These are phyloP conservation scores for Ceriops zippeliana DNA, from an alignment of 345 rosid genomes.

Conservation along the genomic window DNA sequence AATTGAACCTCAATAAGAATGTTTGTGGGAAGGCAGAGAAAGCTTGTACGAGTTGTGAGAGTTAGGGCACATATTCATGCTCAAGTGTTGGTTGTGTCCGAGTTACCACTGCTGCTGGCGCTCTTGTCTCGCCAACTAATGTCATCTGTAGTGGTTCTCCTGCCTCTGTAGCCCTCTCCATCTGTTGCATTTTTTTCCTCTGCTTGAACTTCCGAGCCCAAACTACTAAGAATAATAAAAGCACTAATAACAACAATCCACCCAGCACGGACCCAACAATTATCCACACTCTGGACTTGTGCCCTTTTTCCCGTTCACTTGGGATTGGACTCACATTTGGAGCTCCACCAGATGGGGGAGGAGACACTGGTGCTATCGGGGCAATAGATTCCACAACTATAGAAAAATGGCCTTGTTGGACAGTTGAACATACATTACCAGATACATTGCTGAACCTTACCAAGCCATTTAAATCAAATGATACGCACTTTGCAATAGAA, in stretches of 20 bases:
- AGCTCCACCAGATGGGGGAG: constrained; percentile 18
- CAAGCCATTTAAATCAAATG: constrained; percentile 54
- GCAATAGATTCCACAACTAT: constrained; percentile 61
- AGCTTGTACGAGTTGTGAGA: constrained; percentile 26
- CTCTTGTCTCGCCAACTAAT: constrained; percentile 71
- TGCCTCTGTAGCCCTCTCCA: constrained; percentile 91
- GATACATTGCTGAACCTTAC: constrained; percentile 55
- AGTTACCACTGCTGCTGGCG: constrained; percentile 77
- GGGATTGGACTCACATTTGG: constrained; percentile 13
- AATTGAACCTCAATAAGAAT: constrained; percentile 39
- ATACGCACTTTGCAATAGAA: constrained; percentile 59
- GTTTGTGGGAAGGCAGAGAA: constrained; percentile 22
- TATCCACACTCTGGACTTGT: constrained; percentile 47
- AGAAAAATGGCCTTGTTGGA: constrained; percentile 78
- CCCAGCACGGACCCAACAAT: constrained; percentile 77
- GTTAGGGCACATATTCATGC: constrained; percentile 71
- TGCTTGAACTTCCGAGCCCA: constrained; percentile 58
- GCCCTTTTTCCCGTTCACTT: constrained; percentile 25
- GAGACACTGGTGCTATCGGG: constrained; percentile 39
- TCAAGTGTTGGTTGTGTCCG: constrained; percentile 89
- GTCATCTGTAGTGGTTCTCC: constrained; percentile 88
- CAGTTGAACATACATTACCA: constrained; percentile 52
- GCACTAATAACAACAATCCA: constrained; percentile 49
- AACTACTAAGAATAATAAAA: constrained; percentile 45
- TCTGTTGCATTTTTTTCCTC: constrained; percentile 63